Percentiles rank a stretch among this genome's conserved stretches.
Evolutionary conservation across 23 red algal genomes (phyloP).

Genomic region (Agarophyton chilense): DNA sequence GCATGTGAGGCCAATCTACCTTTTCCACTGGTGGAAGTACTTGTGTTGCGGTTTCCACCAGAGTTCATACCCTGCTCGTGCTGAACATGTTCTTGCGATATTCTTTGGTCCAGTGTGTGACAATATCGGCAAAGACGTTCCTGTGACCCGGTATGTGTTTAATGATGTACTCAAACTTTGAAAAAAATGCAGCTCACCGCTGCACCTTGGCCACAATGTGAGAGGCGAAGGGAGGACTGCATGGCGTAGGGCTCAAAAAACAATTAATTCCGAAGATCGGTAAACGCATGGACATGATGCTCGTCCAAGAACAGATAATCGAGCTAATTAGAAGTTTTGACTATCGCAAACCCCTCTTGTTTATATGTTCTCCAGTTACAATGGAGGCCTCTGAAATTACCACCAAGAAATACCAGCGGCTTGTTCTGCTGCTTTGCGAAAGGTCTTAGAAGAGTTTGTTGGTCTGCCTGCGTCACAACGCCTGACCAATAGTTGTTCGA

Average conservation of each 20-base stretch:
- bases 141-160: constrained; percentile 34
- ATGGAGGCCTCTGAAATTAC: neutral
- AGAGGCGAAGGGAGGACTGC: constrained; percentile 5
- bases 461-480: neutral
- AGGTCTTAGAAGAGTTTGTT: neutral
- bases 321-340: constrained; percentile 4
- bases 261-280: constrained; percentile 47
- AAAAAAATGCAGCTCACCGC: constrained; percentile 51
- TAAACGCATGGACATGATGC: neutral
- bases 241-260: constrained; percentile 38
- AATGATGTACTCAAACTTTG: constrained; percentile 32
- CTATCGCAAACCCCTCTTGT: constrained; percentile 7
- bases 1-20: constrained; percentile 16
- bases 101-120: constrained; percentile 36
- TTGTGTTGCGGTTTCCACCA: neutral
- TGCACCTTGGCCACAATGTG: constrained; percentile 35
- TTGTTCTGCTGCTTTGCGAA: neutral
- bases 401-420: constrained; percentile 9
- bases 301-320: constrained; percentile 19
- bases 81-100: constrained; percentile 8
- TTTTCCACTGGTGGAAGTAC: constrained; percentile 14
- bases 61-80: neutral
- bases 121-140: constrained; percentile 52
- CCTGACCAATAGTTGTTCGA: neutral
- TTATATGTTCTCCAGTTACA: neutral